These are phyloP conservation scores for Cladophialophora carrionii DNA, from an alignment of 2,329 filamentous ascomycete species.

Conservation along the genomic window DNA sequence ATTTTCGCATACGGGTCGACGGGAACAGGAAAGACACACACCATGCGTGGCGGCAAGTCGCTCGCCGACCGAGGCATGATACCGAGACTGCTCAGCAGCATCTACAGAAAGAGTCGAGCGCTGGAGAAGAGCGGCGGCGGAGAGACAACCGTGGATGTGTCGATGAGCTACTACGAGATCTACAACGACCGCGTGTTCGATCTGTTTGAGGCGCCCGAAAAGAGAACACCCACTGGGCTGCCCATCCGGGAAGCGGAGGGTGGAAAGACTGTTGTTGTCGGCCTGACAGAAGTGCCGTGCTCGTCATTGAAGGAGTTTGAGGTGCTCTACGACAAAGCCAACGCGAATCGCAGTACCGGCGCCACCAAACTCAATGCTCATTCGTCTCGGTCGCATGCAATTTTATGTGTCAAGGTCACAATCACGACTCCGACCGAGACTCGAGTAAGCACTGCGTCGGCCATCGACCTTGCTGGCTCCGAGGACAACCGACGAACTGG, in stretches of 20 bases:
- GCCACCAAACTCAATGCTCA: conserved; percentile 89
- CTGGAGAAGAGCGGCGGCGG: conserved; percentile 76
- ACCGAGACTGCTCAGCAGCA: conserved; percentile 77
- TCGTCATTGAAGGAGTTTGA: conserved; percentile 88
- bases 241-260: conserved; percentile 77
- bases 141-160: conserved; percentile 70
- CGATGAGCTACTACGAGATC: conserved; percentile 91
- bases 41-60: conserved; percentile 88
- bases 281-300: conserved; percentile 80
- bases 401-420: conserved; percentile 85
- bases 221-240: conserved; percentile 77
- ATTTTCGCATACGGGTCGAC: conserved; percentile 93
- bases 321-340: conserved; percentile 84
- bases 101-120: conserved; percentile 84
- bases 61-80: conserved; percentile 86
- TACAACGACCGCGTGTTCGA: conserved; percentile 97
- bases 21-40: conserved; percentile 92
- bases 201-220: conserved; percentile 83
- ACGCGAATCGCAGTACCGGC: conserved; percentile 85
- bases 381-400: conserved; percentile 86
- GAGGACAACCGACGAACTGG: conserved; percentile 95
- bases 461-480: conserved; percentile 92
- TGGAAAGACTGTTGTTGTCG: conserved; percentile 84
- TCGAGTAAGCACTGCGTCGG: conserved; percentile 80
- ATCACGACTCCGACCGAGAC: conserved; percentile 71